phyloP scores from a whole-genome alignment of 2,329 filamentous ascomycete genomes.

The Penicillium vulpinum region DNA sequence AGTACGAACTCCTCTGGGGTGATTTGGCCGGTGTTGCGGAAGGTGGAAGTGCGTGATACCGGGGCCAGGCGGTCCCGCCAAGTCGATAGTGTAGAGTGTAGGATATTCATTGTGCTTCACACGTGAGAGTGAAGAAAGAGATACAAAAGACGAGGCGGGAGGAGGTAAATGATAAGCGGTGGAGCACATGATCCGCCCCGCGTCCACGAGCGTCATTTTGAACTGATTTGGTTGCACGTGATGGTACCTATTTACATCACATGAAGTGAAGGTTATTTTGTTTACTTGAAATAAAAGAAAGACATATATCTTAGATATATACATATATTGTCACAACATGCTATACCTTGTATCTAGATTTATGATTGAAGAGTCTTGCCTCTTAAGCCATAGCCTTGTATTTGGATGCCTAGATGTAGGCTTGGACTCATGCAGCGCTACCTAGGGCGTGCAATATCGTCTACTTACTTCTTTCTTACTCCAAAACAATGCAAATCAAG shows the following conservation, averaged over 20 bases:
- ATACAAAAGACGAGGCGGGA: conserved; percentile 8
- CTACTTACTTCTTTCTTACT: not conserved
- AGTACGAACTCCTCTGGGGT: conserved; percentile 95
- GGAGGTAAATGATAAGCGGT: conserved; percentile 26
- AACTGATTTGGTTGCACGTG: not conserved
- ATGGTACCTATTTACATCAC: not conserved
- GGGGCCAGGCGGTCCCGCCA: conserved; percentile 90
- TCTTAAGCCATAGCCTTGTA: not conserved
- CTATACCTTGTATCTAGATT: not conserved
- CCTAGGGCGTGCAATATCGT: not conserved
- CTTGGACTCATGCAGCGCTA: not conserved
- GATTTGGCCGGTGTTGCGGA: conserved; percentile 90
- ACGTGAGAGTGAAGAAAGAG: conserved; percentile 2
- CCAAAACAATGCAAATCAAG: not conserved
- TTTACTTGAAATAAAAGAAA: not conserved
- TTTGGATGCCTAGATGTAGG: not conserved
- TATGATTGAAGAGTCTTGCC: not conserved
- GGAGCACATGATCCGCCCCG: conserved; percentile 32
- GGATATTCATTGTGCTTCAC: conserved; percentile 69
- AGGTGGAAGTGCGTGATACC: conserved; percentile 85
- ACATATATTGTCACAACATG: no score
- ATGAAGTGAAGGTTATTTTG: not conserved
- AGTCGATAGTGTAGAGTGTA: conserved; percentile 89
- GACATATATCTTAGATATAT: not conserved
- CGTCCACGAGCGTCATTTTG: conserved; percentile 10